phyloP scores from a whole-genome alignment of 1,284 basidiomycete genomes.

The Cryptococcus deneoformans region DNA sequence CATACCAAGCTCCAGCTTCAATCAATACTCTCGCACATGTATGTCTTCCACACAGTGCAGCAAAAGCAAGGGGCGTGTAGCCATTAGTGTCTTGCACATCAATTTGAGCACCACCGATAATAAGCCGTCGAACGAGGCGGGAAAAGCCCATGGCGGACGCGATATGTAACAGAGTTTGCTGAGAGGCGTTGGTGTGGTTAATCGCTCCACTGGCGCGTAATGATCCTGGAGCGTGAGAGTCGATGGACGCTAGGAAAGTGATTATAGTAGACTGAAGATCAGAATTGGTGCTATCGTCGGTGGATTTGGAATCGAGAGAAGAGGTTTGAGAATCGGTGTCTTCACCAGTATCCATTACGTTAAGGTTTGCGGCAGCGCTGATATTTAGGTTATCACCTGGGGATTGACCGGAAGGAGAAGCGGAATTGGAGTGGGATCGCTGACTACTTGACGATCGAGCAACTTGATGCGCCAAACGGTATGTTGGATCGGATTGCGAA shows the following conservation, averaged over 20 bases:
- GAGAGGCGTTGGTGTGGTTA: constrained; percentile 59
- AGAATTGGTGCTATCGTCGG: not conserved
- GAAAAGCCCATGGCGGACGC: constrained; percentile 78
- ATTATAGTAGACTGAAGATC: constrained; percentile 72
- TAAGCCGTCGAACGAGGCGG: constrained; percentile 67
- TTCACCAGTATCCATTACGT: not conserved
- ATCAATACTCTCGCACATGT: constrained; percentile 69
- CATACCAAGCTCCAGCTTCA: constrained; percentile 72
- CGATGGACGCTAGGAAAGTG: constrained; percentile 60
- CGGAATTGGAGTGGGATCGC: constrained; percentile 31
- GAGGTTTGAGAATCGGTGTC: constrained; percentile 10
- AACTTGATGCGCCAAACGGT: constrained; percentile 37
- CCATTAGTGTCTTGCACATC: constrained; percentile 88
- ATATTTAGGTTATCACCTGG: constrained; percentile 8
- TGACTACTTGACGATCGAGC: constrained; percentile 23
- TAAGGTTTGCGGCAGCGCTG: not conserved
- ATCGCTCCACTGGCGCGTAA: constrained; percentile 57
- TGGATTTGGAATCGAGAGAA: constrained; percentile 2
- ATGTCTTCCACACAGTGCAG: constrained; percentile 65
- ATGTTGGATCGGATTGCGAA: constrained; percentile 32
- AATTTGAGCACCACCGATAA: constrained; percentile 69
- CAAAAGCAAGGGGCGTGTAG: constrained; percentile 85
- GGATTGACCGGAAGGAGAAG: constrained; percentile 21
- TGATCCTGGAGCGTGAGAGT: constrained; percentile 36
- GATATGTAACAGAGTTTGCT: constrained; percentile 84